Conservation (phyloP, 2,329 filamentous ascomycete genomes). For the Epichloe amarillans region DNA sequence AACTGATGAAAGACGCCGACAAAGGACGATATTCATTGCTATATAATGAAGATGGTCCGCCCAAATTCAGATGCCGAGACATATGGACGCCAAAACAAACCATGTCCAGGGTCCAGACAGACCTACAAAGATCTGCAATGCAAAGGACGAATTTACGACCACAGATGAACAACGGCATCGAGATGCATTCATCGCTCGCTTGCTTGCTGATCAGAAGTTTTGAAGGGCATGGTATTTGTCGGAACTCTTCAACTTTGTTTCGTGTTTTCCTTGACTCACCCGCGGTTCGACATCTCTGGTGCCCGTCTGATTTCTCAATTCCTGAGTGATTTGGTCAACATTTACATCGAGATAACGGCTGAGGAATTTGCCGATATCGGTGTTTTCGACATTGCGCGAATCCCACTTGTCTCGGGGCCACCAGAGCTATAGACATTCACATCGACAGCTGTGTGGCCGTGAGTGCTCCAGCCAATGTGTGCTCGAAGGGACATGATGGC, state of each 20-base stretch:
- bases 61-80: too few species aligned
- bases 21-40: too few species aligned
- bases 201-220: background rate
- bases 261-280: background rate
- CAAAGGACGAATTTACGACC: too few species aligned
- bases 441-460: constrained; percentile 86
- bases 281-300: constrained; percentile 6
- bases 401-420: constrained; percentile 46
- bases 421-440: constrained; percentile 89
- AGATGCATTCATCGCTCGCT: background rate
- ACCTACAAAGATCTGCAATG: too few species aligned
- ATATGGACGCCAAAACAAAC: too few species aligned
- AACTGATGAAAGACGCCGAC: too few species aligned
- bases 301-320: constrained; percentile 47
- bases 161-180: too few species aligned
- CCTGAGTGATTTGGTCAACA: constrained; percentile 61
- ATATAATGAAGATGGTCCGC: too few species aligned
- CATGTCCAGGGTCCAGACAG: too few species aligned
- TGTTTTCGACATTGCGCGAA: constrained; percentile 88
- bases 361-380: constrained; percentile 75
- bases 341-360: constrained; percentile 67
- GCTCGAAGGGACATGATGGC: constrained; percentile 79
- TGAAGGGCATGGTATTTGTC: constrained; percentile 1
- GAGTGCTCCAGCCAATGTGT: constrained; percentile 86
- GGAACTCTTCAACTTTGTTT: background rate